Percentiles rank a stretch among this genome's conserved stretches.
Conservation (phyloP, 345 rosid genomes). For the Populus pruinosa region DNA sequence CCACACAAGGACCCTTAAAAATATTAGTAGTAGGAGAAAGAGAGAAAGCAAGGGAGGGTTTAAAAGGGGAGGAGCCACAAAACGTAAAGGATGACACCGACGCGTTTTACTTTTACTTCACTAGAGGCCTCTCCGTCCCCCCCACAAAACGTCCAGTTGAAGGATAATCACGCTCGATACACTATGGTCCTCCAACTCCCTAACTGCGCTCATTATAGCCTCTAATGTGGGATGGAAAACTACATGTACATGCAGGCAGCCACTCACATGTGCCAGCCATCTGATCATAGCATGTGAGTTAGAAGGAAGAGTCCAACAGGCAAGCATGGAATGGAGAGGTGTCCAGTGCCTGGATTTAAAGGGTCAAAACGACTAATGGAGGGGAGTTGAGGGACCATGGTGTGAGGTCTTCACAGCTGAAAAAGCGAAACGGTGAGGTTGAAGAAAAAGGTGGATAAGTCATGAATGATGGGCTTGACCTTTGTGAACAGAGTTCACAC, state of each 20-base stretch:
- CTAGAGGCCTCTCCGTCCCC: not conserved
- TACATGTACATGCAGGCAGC: too few species aligned
- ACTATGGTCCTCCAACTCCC: too few species aligned
- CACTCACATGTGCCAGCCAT: too few species aligned
- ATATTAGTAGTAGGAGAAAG: not conserved
- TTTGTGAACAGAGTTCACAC: not conserved
- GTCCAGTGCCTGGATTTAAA: too few species aligned
- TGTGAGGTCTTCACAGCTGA: too few species aligned
- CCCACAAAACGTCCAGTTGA: not conserved
- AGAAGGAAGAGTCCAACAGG: too few species aligned
- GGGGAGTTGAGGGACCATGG: too few species aligned
- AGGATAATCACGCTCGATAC: not conserved
- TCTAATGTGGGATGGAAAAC: too few species aligned
- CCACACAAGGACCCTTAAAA: not conserved
- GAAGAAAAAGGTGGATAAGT: not conserved
- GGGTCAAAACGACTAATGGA: too few species aligned
- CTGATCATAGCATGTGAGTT: too few species aligned
- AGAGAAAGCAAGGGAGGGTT: not conserved
- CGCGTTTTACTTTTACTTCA: constrained; percentile 27
- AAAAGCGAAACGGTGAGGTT: not conserved
- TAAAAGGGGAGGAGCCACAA: constrained; percentile 11
- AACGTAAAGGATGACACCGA: constrained; percentile 36
- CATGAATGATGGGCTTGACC: constrained; percentile 30
- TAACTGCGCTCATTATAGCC: too few species aligned
- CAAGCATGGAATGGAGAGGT: too few species aligned